Conservation (phyloP, 768 basidiomycete species). For the Phanerochaete carnosa region DNA sequence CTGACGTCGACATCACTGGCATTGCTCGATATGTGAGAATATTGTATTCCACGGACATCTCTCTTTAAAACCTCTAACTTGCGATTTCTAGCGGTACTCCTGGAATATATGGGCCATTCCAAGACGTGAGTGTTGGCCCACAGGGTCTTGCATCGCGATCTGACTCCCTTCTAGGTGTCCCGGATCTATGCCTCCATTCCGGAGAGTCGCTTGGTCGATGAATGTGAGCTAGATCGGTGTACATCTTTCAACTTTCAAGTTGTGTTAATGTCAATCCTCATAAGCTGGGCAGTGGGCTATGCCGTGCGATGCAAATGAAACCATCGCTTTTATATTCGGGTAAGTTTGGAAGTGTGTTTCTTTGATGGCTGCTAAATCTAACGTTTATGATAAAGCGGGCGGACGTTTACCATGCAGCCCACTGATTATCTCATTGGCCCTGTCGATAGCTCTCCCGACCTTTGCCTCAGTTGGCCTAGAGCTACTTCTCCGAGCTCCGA, state of each 20-base stretch:
- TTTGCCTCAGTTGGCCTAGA: slow-evolving; percentile 75
- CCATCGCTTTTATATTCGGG: slow-evolving; percentile 71
- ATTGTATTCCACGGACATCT: background rate
- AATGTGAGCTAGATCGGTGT: slow-evolving; percentile 29
- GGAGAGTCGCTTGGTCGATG: slow-evolving; percentile 65
- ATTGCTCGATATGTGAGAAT: slow-evolving; percentile 67
- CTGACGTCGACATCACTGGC: slow-evolving; percentile 58
- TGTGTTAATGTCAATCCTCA: background rate
- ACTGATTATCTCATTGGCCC: slow-evolving; percentile 79
- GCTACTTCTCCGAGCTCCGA: slow-evolving; percentile 64
- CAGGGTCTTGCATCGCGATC: background rate
- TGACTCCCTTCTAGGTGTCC: slow-evolving; percentile 46
- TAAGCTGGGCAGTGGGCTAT: slow-evolving; percentile 71
- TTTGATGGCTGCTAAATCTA: background rate
- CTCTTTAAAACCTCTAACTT: background rate
- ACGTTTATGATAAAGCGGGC: slow-evolving; percentile 26
- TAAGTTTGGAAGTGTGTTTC: slow-evolving; percentile 25
- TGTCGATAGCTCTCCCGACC: slow-evolving; percentile 53
- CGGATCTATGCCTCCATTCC: slow-evolving; percentile 59
- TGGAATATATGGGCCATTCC: slow-evolving; percentile 75
- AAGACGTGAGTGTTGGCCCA: slow-evolving; percentile 51
- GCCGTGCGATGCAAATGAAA: slow-evolving; percentile 60
- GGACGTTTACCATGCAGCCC: slow-evolving; percentile 62
- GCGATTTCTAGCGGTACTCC: slow-evolving; percentile 50
- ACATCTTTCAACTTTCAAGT: background rate